Conservation (phyloP, 495 filamentous ascomycete genomes). For the Bombardia bombarda region DNA sequence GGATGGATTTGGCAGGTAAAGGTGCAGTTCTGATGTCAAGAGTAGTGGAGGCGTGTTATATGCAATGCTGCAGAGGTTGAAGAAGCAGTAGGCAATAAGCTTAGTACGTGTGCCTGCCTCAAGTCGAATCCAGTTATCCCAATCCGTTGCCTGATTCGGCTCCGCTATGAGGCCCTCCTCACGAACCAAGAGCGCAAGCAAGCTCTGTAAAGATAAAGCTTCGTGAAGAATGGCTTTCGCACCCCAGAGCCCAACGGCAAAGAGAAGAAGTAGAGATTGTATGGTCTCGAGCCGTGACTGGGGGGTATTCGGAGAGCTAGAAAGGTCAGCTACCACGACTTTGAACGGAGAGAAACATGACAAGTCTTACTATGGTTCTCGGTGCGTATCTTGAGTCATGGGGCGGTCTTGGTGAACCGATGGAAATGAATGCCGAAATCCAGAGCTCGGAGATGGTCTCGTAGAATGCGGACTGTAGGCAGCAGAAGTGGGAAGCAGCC, state of each 20-base stretch:
- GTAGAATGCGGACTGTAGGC: conserved; percentile 46
- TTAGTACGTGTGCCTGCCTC: conserved; percentile 49
- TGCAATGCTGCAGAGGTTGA: conserved; percentile 50
- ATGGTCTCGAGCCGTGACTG: conserved; percentile 48
- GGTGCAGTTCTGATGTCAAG: conserved; percentile 53
- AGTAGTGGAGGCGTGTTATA: conserved; percentile 52
- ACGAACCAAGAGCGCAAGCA: conserved; percentile 44
- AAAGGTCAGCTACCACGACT: conserved; percentile 10
- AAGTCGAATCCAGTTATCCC: conserved; percentile 52
- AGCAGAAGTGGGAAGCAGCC: conserved; percentile 38
- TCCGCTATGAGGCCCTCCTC: conserved; percentile 43
- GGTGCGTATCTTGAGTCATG: conserved; percentile 44
- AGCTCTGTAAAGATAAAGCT: conserved; percentile 44
- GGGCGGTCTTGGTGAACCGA: conserved; percentile 43
- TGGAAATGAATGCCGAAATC: conserved; percentile 42
- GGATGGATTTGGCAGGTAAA: conserved; percentile 50
- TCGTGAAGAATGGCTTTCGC: conserved; percentile 50
- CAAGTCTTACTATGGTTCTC: conserved; percentile 39
- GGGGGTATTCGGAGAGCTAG: conserved; percentile 42
- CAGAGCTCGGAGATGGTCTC: conserved; percentile 41
- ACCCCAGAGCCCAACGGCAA: conserved; percentile 50
- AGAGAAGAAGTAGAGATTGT: conserved; percentile 47
- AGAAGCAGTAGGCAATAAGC: conserved; percentile 51
- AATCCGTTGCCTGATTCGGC: conserved; percentile 30
- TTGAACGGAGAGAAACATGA: neutral